Conservation (phyloP, 441 rosid genomes). For the Capsella rubella region DNA sequence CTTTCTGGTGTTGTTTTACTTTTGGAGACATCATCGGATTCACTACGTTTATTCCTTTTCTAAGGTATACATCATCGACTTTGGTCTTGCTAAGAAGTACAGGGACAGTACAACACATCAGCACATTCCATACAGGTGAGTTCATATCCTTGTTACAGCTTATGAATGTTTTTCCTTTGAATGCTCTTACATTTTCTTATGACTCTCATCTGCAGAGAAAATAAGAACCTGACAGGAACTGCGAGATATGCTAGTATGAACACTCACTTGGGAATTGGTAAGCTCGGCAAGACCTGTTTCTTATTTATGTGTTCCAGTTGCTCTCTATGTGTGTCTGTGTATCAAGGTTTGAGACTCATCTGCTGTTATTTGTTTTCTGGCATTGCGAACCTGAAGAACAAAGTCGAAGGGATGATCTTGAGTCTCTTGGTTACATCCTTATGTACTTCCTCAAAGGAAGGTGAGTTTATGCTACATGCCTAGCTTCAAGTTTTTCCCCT, state of each 20-base stretch:
- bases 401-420: constrained; percentile 98
- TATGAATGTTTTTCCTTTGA: constrained; percentile 13
- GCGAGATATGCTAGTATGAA: constrained; percentile 96
- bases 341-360: constrained; percentile 21
- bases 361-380: constrained; percentile 25
- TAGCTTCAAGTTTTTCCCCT: constrained; percentile 20
- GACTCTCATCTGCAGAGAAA: constrained; percentile 63
- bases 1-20: background rate
- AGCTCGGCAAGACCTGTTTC: constrained; percentile 22
- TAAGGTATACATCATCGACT: constrained; percentile 91
- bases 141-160: constrained; percentile 2
- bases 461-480: constrained; percentile 49
- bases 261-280: constrained; percentile 94
- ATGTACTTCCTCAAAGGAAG: constrained; percentile 94
- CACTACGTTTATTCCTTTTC: constrained; percentile 5
- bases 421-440: constrained; percentile 94
- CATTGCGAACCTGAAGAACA: constrained; percentile 59
- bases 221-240: constrained; percentile 88
- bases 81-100: constrained; percentile 95
- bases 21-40: constrained; percentile 16
- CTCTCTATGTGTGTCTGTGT: constrained; percentile 21
- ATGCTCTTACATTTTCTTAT: background rate
- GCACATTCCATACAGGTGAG: constrained; percentile 94
- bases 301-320: background rate
- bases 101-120: constrained; percentile 84